Evolutionary conservation across 345 rosid genomes (phyloP), one percentile per base, ranked within the genome.

Genomic region (Rhizophora apiculata): DNA sequence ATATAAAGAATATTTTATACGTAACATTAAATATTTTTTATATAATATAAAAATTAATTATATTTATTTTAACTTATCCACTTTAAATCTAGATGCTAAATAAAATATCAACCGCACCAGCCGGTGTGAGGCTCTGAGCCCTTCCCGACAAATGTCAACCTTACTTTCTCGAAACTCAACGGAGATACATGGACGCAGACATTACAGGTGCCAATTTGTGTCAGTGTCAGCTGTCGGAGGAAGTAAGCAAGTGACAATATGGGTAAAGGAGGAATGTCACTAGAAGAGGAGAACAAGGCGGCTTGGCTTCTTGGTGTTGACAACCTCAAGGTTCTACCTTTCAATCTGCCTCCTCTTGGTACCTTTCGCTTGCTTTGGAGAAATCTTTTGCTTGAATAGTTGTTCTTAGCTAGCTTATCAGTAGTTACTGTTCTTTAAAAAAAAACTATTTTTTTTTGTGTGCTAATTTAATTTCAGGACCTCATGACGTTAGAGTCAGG

Each of bases 291-390:
- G 74, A 93, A 90, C 83, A 80, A 86, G 93, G 98, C 89, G 68
- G 98, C 91, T 76, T 93, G 96, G 96, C 86, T 89, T 46, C 80
- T 86, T 69, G 82, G 85, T 66, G 43, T 86, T 77, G 86, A 94
- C 80, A 88, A 84, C 63, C 89, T 94, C 81, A 89, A 87, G 84
- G 88, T 94, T 78, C 93, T 85, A 75, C 97, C 86, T 71, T 89
- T 83, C 77, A 68, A 62, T 65, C 96, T 89, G 49, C 93, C 96
- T 76, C 58, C 91, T 46, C 82, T 89, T 29, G 94, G 98, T 92
- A 77, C 24, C 5, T 37, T 11, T 63, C 34, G 1, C 13, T 26
- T 4, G 15, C 13, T 43, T 13, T n/a, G 22, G 29, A 9, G 67
- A 63, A 22, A 22, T 31, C 54, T 19, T 39, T 63, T 43, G 11